Evolutionary conservation across 2,329 filamentous ascomycete genomes (phyloP).

Genomic region (Penicillium sclerotiorum): DNA sequence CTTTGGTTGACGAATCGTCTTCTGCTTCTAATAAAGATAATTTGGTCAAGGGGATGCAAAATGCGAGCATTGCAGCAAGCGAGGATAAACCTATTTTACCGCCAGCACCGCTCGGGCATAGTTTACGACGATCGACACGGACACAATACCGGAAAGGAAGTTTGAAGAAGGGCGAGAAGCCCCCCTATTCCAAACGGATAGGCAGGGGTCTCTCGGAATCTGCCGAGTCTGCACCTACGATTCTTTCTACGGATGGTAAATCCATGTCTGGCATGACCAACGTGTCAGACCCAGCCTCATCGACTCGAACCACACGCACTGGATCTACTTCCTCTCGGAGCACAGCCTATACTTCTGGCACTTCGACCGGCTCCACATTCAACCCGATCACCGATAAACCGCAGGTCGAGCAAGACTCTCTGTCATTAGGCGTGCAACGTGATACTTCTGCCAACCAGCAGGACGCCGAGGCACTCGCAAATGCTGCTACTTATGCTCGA

Average conservation of each 20-base stretch:
- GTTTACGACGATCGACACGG: conserved; percentile 83
- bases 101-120: conserved; percentile 70
- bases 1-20: conserved; percentile 76
- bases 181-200: conserved; percentile 73
- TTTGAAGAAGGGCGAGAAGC: conserved; percentile 74
- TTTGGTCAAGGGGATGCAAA: conserved; percentile 46
- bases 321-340: conserved; percentile 41
- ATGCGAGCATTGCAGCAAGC: conserved; percentile 46
- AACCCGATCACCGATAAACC: conserved; percentile 34
- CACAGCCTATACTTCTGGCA: conserved; percentile 23
- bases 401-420: conserved; percentile 19
- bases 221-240: conserved; percentile 54
- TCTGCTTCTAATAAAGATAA: conserved; percentile 66
- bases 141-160: conserved; percentile 92
- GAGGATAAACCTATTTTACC: conserved; percentile 89
- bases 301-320: conserved; percentile 45
- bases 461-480: conserved; percentile 32
- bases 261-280: conserved; percentile 35
- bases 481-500: conserved; percentile 43
- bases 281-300: conserved; percentile 40
- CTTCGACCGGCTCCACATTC: conserved; percentile 27
- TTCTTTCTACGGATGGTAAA: conserved; percentile 37
- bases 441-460: conserved; percentile 26
- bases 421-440: conserved; percentile 20
- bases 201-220: conserved; percentile 62